Evolutionary conservation across 768 basidiomycete genomes (phyloP).

Genomic region (Lepiota subincarnata): DNA sequence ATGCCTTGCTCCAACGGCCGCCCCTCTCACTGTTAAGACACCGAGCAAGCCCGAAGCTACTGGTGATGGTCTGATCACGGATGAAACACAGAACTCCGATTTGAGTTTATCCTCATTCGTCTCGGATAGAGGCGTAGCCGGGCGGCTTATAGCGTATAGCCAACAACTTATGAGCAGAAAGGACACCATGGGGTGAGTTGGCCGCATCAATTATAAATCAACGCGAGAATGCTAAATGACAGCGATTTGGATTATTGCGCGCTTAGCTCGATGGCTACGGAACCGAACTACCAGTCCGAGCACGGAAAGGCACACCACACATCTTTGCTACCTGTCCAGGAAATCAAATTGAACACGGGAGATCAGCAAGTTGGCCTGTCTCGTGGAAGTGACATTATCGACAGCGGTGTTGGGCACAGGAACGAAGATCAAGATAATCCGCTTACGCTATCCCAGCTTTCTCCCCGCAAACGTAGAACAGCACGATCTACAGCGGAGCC

Average conservation of each 20-base stretch:
- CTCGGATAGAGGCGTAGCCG: slow-evolving; percentile 36
- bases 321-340: not conserved
- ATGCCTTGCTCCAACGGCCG: slow-evolving; percentile 8
- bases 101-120: slow-evolving; percentile 25
- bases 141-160: slow-evolving; percentile 46
- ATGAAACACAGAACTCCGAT: slow-evolving; percentile 17
- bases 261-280: not conserved
- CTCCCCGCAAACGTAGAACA: slow-evolving; percentile 30
- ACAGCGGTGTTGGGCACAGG: not conserved
- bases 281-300: not conserved
- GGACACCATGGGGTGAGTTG: slow-evolving; percentile 38
- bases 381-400: not conserved
- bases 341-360: not conserved
- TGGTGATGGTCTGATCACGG: slow-evolving; percentile 14
- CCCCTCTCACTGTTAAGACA: slow-evolving; percentile 11
- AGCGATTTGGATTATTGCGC: slow-evolving; percentile 10
- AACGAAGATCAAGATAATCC: slow-evolving; percentile 16
- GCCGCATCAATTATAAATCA: not conserved
- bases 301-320: not conserved
- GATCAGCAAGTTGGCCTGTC: slow-evolving; percentile 1
- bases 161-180: slow-evolving; percentile 35
- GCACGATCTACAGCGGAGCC: not conserved
- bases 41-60: slow-evolving; percentile 14
- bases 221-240: not conserved
- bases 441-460: slow-evolving; percentile 50